Conservation (phyloP, 2,329 filamentous ascomycete species). For the Penicillium sp. region DNA sequence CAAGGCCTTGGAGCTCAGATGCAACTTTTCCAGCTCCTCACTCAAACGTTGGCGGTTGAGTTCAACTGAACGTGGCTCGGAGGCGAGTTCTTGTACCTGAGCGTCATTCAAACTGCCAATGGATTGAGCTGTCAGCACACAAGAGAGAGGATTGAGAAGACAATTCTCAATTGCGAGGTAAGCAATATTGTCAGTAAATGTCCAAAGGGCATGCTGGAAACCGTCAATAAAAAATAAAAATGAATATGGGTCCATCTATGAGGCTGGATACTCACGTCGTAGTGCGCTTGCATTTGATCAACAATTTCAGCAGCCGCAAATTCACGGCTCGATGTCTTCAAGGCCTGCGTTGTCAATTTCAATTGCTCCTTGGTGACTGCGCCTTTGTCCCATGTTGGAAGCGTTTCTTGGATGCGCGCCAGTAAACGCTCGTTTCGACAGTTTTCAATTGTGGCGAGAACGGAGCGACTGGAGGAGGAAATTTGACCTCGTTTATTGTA, state of each 20-base stretch:
- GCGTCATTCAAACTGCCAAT: neutral
- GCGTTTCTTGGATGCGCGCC: neutral
- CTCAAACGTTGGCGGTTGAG: neutral
- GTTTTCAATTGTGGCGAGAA: conserved; percentile 10
- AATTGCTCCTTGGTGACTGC: neutral
- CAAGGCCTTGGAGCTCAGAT: neutral
- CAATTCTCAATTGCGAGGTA: conserved; percentile 1
- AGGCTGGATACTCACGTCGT: conserved; percentile 17
- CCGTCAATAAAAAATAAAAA: neutral
- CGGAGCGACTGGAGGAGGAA: conserved; percentile 15
- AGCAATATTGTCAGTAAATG: neutral
- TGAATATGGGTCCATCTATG: neutral
- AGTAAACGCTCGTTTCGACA: conserved; percentile 11
- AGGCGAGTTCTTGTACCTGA: neutral
- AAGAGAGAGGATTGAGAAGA: neutral
- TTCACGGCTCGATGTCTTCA: conserved; percentile 21
- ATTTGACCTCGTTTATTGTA: conserved; percentile 27
- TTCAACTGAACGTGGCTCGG: neutral
- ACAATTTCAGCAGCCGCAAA: conserved; percentile 38
- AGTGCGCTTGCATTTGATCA: conserved; percentile 29
- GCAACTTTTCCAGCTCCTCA: neutral
- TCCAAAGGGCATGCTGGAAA: neutral
- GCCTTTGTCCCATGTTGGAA: neutral
- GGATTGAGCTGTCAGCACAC: neutral
- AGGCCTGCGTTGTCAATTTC: neutral